phyloP scores from a whole-genome alignment of 352 stramenopile species.

The Phytopythium chamaehyphon region DNA sequence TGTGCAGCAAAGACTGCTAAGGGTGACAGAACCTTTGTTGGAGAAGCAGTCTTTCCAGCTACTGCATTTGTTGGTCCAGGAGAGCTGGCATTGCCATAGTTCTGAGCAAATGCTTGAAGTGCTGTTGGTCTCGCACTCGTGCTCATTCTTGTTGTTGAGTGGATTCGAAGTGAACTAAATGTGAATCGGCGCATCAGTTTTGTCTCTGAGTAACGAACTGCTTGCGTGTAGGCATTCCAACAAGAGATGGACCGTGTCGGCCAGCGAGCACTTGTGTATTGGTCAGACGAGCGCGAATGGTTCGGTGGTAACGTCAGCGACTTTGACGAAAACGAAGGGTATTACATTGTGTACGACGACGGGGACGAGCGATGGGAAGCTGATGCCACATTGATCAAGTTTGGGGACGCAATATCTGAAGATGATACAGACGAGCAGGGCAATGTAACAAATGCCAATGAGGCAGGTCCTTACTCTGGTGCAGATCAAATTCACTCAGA shows the following conservation, averaged over 20 bases:
- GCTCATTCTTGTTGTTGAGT: too few species aligned
- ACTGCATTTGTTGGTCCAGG: background rate
- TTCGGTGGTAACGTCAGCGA: constrained; percentile 52
- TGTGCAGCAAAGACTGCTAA: too few species aligned
- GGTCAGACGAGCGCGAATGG: constrained; percentile 69
- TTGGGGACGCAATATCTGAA: constrained; percentile 17
- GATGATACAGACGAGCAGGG: constrained; percentile 10
- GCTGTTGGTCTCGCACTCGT: too few species aligned
- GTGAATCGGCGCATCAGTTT: too few species aligned
- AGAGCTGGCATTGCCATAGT: background rate
- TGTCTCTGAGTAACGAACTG: too few species aligned
- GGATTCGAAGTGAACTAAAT: too few species aligned
- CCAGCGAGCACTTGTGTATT: constrained; percentile 67
- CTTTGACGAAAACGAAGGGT: constrained; percentile 34
- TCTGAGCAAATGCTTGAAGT: too few species aligned
- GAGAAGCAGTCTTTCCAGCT: too few species aligned
- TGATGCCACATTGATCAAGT: constrained; percentile 22
- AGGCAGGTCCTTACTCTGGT: too few species aligned
- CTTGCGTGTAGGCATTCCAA: too few species aligned
- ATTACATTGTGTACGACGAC: constrained; percentile 77
- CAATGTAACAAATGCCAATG: constrained; percentile 6
- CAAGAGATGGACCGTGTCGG: constrained; percentile 41
- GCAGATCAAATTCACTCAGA: too few species aligned
- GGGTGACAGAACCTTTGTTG: too few species aligned
- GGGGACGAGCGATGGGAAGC: constrained; percentile 77